phyloP scores from a whole-genome alignment of 2,329 filamentous ascomycete genomes.

The Curvularia eragrostidis region DNA sequence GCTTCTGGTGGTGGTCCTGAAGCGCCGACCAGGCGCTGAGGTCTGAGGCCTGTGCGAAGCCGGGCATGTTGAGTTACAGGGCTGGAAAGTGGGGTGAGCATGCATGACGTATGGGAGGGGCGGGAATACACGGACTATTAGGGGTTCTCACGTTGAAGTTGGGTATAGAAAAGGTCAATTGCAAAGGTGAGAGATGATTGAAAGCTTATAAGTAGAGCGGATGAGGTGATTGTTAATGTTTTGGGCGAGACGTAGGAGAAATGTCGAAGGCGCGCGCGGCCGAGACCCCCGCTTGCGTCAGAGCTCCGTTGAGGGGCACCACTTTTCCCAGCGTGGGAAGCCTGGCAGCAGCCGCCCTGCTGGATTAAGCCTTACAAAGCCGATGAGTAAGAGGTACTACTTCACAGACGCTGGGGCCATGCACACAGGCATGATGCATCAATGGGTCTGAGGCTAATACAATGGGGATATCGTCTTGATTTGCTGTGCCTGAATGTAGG shows the following conservation, averaged over 20 bases:
- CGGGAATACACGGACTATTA: slow-evolving; percentile 15
- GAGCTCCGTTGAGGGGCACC: slow-evolving; percentile 27
- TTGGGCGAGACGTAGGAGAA: slow-evolving; percentile 18
- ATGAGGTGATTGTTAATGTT: slow-evolving; percentile 18
- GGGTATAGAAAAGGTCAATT: slow-evolving; percentile 19
- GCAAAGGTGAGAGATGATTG: slow-evolving; percentile 21
- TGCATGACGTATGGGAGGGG: slow-evolving; percentile 5
- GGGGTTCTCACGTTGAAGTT: slow-evolving; percentile 13
- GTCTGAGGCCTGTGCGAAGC: slow-evolving; percentile 83
- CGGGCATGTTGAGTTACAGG: slow-evolving; percentile 56
- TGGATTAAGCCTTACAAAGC: slow-evolving; percentile 36
- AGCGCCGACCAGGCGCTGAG: slow-evolving; percentile 89
- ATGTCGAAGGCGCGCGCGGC: slow-evolving; percentile 26
- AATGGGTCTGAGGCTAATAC: slow-evolving; percentile 13
- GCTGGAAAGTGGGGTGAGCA: slow-evolving; percentile 28
- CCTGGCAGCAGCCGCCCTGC: slow-evolving; percentile 18
- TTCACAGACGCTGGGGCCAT: slow-evolving; percentile 6
- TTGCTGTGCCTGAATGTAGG: slow-evolving; percentile 41
- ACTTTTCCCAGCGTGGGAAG: slow-evolving; percentile 24
- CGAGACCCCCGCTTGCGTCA: slow-evolving; percentile 36
- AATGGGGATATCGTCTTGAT: slow-evolving; percentile 43
- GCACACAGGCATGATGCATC: slow-evolving; percentile 13
- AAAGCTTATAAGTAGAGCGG: slow-evolving; percentile 19
- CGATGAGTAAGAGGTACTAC: slow-evolving; percentile 34
- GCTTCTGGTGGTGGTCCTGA: slow-evolving; percentile 84